Evolutionary conservation across 108 stramenopile genomes (phyloP).

Genomic region (Parmales sp.): DNA sequence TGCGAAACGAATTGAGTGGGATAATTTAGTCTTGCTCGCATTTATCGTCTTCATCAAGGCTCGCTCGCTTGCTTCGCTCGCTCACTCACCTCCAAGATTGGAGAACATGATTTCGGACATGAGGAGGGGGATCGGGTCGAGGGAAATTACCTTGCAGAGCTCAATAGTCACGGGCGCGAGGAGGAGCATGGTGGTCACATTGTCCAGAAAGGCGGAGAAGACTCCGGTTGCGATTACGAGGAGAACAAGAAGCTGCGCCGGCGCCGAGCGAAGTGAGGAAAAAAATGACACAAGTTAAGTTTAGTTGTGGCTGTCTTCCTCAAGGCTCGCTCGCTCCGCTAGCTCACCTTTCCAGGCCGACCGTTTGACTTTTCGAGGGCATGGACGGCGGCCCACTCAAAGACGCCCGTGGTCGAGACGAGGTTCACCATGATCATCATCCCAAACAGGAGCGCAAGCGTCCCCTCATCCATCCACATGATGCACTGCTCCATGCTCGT

Average conservation of each 20-base stretch:
- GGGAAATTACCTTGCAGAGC: conserved; percentile 44
- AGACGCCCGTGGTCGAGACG: conserved; percentile 49
- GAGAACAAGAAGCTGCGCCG: conserved; percentile 37
- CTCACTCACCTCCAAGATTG: not conserved
- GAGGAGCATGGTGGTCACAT: conserved; percentile 24
- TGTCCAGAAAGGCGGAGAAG: conserved; percentile 34
- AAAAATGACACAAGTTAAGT: too few species aligned
- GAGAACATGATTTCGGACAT: conserved; percentile 43
- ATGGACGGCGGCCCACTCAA: conserved; percentile 53
- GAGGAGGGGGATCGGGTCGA: conserved; percentile 48
- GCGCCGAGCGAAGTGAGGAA: too few species aligned
- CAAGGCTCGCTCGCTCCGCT: conserved; percentile 39
- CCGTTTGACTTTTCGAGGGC: conserved; percentile 33
- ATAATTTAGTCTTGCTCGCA: too few species aligned
- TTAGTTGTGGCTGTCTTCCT: too few species aligned
- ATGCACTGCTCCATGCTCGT: conserved; percentile 24
- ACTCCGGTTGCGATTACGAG: conserved; percentile 39
- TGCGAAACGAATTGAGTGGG: too few species aligned
- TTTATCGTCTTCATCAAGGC: too few species aligned
- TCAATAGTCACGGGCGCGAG: conserved; percentile 58
- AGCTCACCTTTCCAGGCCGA: too few species aligned
- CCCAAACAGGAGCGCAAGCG: conserved; percentile 51
- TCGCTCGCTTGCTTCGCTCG: too few species aligned
- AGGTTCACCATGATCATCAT: conserved; percentile 60
- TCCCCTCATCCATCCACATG: conserved; percentile 16